Evolutionary conservation across 495 filamentous ascomycete species (phyloP), one percentile per base, ranked within the genome.

Genomic region (Choiromyces venosus): DNA sequence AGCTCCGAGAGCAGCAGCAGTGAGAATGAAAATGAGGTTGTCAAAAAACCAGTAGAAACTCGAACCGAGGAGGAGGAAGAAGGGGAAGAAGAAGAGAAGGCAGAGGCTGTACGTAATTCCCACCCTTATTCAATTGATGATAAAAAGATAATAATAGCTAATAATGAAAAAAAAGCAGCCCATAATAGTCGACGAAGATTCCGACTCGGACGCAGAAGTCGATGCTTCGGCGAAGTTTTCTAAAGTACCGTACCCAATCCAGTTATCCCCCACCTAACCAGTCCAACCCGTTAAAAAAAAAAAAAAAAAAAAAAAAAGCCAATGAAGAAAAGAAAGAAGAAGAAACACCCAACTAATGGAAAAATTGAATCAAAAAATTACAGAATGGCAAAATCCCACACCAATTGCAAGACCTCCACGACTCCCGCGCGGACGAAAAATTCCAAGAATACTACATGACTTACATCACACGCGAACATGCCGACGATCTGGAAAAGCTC

Each of bases 401-500:
- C 38, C 46, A 71, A 8, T 73, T 81, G 39, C 69, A 68, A 19
- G 69, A 81, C 35, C 61, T 79, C 40, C 78, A 81, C 37, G 83
- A 86, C 37, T 73, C 84, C 64, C 78, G 84, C 39, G 74, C 85
- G 67, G 74, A 80, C 6, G 65, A 80, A 10, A 83, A 84, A 64
- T 91, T 91, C 82, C 87, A 87, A 21, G 83, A 86, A 37, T 89
- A 86, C 80, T 92, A 92, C 81, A 86, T 92, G 73, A 86, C 87
- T 64, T 86, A 85, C 70, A 83, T 89, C 25, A 91, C 91, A 8
- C 81, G 84, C 14, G 90, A 92, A 73, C 91, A 92, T 71, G 88
- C 87, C 12, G 89, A 92, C 44, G 91, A 92, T 79, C 83, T 93
- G 37, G 89, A 92, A 82, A 85, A 86, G 73, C 80, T 92, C 14